Evolutionary conservation across 2,329 filamentous ascomycete species (phyloP).

Genomic region (Fusarium sp.): DNA sequence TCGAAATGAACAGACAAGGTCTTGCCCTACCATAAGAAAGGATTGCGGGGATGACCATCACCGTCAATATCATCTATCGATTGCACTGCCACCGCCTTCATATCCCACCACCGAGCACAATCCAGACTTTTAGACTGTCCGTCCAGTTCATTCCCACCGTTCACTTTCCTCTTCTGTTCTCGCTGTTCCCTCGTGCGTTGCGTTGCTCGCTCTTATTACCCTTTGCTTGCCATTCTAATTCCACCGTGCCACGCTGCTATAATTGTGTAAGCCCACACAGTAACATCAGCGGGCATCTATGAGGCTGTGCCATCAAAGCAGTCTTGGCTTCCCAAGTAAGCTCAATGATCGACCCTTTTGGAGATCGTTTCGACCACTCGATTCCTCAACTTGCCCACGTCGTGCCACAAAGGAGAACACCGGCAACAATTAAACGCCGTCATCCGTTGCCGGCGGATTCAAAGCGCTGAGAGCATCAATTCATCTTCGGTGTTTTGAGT

Average conservation of each 20-base stretch:
- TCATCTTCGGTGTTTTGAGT: conserved; percentile 17
- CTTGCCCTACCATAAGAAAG: conserved; percentile 8
- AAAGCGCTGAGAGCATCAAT: conserved; percentile 11
- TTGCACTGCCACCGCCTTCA: conserved; percentile 44
- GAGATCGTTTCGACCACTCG: conserved; percentile 13
- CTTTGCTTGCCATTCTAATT: conserved; percentile 3
- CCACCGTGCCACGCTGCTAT: conserved; percentile 31
- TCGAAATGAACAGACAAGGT: conserved; percentile 34
- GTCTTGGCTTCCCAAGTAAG: conserved; percentile 39
- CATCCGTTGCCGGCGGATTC: conserved; percentile 13
- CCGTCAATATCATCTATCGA: conserved; percentile 25
- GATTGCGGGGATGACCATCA: conserved; percentile 27
- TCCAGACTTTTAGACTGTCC: conserved; percentile 10
- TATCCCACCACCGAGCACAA: conserved; percentile 26
- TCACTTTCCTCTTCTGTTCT: conserved; percentile 1
- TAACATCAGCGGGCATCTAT: conserved; percentile 17
- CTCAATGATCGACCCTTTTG: conserved; percentile 28
- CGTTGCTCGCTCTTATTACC: conserved; percentile 5
- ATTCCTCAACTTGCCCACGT: conserved; percentile 7
- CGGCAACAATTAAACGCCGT: conserved; percentile 31
- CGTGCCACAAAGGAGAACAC: conserved; percentile 11
- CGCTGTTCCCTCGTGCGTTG: not conserved
- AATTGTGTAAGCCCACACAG: conserved; percentile 23
- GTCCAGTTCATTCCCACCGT: not conserved
- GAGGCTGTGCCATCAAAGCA: conserved; percentile 36